Evolutionary conservation across 2,329 filamentous ascomycete species (phyloP), one percentile per base, ranked within the genome.

Genomic region (Cladobotryum protrusum): DNA sequence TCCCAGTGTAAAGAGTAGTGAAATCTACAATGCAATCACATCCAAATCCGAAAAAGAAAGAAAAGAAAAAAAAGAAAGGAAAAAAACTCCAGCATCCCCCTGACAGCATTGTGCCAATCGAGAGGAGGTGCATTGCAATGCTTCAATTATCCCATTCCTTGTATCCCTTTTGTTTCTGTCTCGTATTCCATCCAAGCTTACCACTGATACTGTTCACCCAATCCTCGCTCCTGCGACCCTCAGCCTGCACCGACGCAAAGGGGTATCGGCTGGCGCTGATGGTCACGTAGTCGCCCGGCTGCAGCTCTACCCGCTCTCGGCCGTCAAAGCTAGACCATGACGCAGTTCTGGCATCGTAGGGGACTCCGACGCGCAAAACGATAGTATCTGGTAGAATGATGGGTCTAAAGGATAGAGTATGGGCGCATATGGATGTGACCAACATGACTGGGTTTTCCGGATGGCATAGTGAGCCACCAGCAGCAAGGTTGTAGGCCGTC

Each of bases 261-360:
- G 88, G 88, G 61, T 86, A 92, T 37, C 88, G 72, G 57, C 84
- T 88, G 2, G 88, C 88, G 57, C 85, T 89, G 54, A 93, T 86
- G 2, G 87, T 92, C 5, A 92, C 87, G 64, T 93, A 93, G 68
- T 93, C 88, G 14, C 88, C 88, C 0, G 87, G 85, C 44, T 72
- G 67, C 35, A 93, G 74, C 70, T 93, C 87, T n/a, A 88, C 71
- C 70, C 90, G 82, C 73, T 96, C 89, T 54, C 90, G 81, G 2
- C 93, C 93, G 67, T 99, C 93, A 65, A 99, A 99, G 67, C 89
- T 95, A n/a, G 91, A 93, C 92, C 93, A 99, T 37, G 87, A 91
- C 58, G 83, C 86, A 4, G 89, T 90, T 45, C 93, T 78, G 8
- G 91, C 89, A 67, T 95, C 86, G 66, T 96, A 97, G 0, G 93